Percentiles rank a stretch among this genome's conserved stretches.
phyloP scores from a whole-genome alignment of 2,329 filamentous ascomycete species.

The Penicillium thymicola region DNA sequence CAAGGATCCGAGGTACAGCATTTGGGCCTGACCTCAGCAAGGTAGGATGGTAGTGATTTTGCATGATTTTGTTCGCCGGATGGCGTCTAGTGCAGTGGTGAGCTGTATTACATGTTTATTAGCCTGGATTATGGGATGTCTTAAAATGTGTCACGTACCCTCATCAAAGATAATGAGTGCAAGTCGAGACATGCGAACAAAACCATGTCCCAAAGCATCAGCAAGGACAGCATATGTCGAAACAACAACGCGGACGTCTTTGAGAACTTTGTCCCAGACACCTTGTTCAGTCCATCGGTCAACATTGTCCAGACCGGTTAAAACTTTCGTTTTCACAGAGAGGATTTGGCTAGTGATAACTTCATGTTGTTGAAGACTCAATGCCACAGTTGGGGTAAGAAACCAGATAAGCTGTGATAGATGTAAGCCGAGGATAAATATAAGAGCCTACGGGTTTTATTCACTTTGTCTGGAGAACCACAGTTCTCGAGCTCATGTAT shows the following conservation, averaged over 20 bases:
- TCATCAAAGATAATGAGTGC: slow-evolving; percentile 79
- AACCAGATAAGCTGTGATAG: slow-evolving; percentile 61
- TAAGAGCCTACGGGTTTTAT: neutral
- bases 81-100: slow-evolving; percentile 68
- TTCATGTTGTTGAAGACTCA: slow-evolving; percentile 64
- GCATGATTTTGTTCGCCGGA: slow-evolving; percentile 69
- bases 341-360: slow-evolving; percentile 61
- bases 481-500: slow-evolving; percentile 59
- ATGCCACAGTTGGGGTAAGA: slow-evolving; percentile 64
- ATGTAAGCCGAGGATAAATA: neutral
- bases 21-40: slow-evolving; percentile 26
- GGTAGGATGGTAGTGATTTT: slow-evolving; percentile 61
- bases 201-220: slow-evolving; percentile 72
- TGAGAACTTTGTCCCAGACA: slow-evolving; percentile 66
- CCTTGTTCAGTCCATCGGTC: slow-evolving; percentile 67
- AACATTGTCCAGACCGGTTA: slow-evolving; percentile 67
- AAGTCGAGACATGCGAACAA: slow-evolving; percentile 62
- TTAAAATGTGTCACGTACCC: slow-evolving; percentile 50
- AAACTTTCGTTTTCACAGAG: slow-evolving; percentile 54
- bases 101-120: slow-evolving; percentile 42
- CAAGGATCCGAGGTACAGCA: slow-evolving; percentile 65
- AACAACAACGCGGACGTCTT: slow-evolving; percentile 67
- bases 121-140: neutral
- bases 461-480: slow-evolving; percentile 51
- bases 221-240: slow-evolving; percentile 73